Evolutionary conservation across 352 stramenopile genomes (phyloP), one percentile per base, ranked within the genome.

Genomic region (Pythium volutum): DNA sequence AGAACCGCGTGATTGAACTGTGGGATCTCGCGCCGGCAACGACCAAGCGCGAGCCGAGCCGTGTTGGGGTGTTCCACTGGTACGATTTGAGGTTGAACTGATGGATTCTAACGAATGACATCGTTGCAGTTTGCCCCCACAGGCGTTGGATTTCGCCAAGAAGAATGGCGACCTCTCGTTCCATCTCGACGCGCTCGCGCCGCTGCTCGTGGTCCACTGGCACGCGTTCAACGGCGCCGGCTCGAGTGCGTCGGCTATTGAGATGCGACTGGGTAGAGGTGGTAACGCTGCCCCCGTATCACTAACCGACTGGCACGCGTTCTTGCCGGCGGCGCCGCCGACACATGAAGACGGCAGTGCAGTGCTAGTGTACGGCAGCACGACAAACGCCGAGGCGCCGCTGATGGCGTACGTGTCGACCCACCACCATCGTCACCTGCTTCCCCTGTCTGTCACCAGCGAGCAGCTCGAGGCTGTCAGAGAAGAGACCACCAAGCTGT

Each of bases 1-100:
- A 87, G 50, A 89, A 81, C 39, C 77, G 76, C 6, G 55, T 70
- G 2, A 64, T 89, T 18, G 82, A 90, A 39, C 61, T 90, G 15
- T 76, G 82, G 73, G 55, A 76, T 12, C 61, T 84, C 41, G 31
- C 57, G 7, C 42, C 55, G 16, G 38, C 22, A 39, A 23, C 61
- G 0, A 66, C 61, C 9, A 51, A 59, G 23, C 48, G 64, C 23
- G 73, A 81, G 14, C 73, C 73, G 1, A 64, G 64, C 9, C 67
- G 73, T 6, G 49, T 81, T 4, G 65, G 73, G 12, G 55, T 62
- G 11, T 51, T 73, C 14, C 75, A 79, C 26, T 48, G 72, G 70
- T 81, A 57, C 27, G 7, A 14, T 46, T 22, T 29, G 23, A 9
- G 47, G n/a, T 6, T 54, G 16, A 15, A 18, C 7, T 38, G 23